Evolutionary conservation across 768 basidiomycete genomes (phyloP), one percentile per base, ranked within the genome.

Genomic region (Tulasnella sp.): DNA sequence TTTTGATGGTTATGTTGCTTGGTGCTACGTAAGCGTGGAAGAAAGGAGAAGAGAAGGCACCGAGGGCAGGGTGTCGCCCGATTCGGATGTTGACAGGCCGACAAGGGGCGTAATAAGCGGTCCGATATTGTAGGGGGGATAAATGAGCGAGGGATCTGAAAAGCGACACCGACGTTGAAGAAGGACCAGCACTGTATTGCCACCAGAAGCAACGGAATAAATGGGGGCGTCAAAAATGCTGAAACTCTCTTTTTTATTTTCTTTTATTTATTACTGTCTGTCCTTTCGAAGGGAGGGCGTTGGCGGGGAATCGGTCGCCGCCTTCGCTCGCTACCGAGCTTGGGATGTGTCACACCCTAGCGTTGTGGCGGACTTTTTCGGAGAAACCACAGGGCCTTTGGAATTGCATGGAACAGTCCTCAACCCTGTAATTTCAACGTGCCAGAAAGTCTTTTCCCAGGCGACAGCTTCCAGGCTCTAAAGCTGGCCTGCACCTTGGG

Each of bases 311-410:
- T 27, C 52, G 62, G 31, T 27, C 62, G 27, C 27, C 62, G 62
- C 34, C 62, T 68, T 68, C 62, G 62, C 62, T 68, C 62, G 62
- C 62, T 68, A 36, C 62, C 62, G 62, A 68, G 62, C 62, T 8
- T 68, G 62, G 27, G 36, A 68, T 16, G 62, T 31, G 62, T n/a
- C n/a, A n/a, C n/a, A n/a, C n/a, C n/a, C n/a, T n/a, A n/a, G 36
- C 34, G 34, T 31, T 31, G 56, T 7, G 31, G 62, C 62, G 62
- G 62, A 68, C 62, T 68, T 36, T 68, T 68, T 68, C 62, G 62
- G 62, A 68, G 62, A 68, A 68, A 68, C 34, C 24, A 8, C 31
- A 31, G 52, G n/a, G 24, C 24, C 24, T n/a, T 52, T 52, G 52
- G 52, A n/a, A 52, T 52, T 52, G 52, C 24, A 52, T 52, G 52